phyloP scores from a whole-genome alignment of 2,329 filamentous ascomycete species.

The Aspergillus tanneri region DNA sequence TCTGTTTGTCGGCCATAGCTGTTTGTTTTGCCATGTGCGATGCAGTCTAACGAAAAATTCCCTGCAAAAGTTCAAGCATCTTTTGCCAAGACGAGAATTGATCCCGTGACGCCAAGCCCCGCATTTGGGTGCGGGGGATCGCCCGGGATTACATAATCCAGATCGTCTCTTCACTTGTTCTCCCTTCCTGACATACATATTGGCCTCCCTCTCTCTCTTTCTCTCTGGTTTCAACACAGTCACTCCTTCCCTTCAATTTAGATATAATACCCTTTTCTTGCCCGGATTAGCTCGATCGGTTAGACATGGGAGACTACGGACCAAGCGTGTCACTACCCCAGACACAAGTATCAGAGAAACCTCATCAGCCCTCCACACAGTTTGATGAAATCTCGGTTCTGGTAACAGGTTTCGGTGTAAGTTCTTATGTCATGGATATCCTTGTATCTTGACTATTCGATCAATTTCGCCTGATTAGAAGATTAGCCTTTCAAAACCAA shows the following conservation, averaged over 20 bases:
- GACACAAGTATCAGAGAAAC: constrained; percentile 16
- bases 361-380: constrained; percentile 16
- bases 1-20: too few species aligned
- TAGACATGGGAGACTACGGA: constrained; percentile 37
- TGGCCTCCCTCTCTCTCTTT: constrained; percentile 7
- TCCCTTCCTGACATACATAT: background rate
- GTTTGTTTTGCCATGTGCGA: too few species aligned
- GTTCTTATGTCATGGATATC: background rate
- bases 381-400: constrained; percentile 35
- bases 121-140: constrained; percentile 16
- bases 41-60: background rate
- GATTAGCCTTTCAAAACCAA: constrained; percentile 72
- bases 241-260: background rate
- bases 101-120: constrained; percentile 22
- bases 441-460: background rate
- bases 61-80: background rate
- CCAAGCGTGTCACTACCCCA: constrained; percentile 14
- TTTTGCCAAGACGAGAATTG: constrained; percentile 5
- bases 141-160: too few species aligned
- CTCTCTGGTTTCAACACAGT: background rate
- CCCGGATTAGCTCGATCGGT: constrained; percentile 5
- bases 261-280: constrained; percentile 4
- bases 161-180: background rate
- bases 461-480: background rate
- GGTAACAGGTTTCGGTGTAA: constrained; percentile 40